A percentile compares a stretch with the other conserved stretches of the same genome.
These are phyloP conservation scores for Scheffersomyces coipomensis DNA, from an alignment of 805 yeast genomes.

Conservation along the genomic window DNA sequence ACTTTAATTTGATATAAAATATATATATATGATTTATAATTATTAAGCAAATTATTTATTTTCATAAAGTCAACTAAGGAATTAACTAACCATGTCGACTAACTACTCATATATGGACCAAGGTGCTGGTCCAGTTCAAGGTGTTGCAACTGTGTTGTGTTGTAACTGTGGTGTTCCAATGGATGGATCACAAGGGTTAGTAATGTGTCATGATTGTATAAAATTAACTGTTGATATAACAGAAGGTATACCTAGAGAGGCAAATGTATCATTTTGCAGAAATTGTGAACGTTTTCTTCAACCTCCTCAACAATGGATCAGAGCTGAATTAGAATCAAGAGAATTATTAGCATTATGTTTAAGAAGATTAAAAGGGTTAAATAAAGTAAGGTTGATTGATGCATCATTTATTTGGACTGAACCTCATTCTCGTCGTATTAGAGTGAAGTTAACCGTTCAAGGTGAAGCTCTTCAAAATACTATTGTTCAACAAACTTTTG, in stretches of 20 bases:
- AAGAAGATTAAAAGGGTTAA: slow-evolving; percentile 82
- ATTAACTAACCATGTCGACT: slow-evolving; percentile 38
- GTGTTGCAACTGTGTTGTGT: slow-evolving; percentile 85
- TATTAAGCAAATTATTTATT: no score
- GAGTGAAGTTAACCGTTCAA: slow-evolving; percentile 89
- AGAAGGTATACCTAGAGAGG: slow-evolving; percentile 88
- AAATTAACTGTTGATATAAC: slow-evolving; percentile 91
- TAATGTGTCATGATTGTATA: slow-evolving; percentile 97
- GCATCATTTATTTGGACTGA: slow-evolving; percentile 98
- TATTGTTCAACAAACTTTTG: slow-evolving; percentile 89
- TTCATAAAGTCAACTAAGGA: no score
- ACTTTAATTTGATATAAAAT: no score
- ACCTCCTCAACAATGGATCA: slow-evolving; percentile 93
- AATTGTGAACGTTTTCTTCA: slow-evolving; percentile 95
- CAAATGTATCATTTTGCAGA: slow-evolving; percentile 89
- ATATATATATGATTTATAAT: no score
- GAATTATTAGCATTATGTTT: slow-evolving; percentile 89
- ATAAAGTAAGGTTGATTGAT: slow-evolving; percentile 82
- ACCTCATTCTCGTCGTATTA: slow-evolving; percentile 95
- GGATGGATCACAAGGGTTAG: slow-evolving; percentile 91
- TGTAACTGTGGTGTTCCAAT: slow-evolving; percentile 98
- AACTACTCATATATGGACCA: slow-evolving; percentile 44
- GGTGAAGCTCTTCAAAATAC: slow-evolving; percentile 95
- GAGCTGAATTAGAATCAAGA: slow-evolving; percentile 87
- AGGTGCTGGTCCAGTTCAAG: slow-evolving; percentile 6